Evolutionary conservation across 169 alveolate species (phyloP), one percentile per base, ranked within the genome.

Genomic region (Plasmodium malariae): DNA sequence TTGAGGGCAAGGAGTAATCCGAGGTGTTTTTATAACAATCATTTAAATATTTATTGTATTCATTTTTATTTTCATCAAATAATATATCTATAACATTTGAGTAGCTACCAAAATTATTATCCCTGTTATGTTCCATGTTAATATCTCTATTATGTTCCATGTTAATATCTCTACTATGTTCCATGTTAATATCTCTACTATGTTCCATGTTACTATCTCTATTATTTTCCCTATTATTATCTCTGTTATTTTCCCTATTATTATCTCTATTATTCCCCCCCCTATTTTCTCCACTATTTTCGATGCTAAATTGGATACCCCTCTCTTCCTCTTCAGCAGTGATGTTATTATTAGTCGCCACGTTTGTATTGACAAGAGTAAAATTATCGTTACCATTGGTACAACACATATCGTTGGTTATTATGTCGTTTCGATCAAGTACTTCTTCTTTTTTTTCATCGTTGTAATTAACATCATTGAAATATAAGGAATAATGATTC

Each of bases 401-500:
- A n/a, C n/a, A n/a, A n/a, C n/a, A n/a, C n/a, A n/a, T n/a, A n/a
- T n/a, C n/a, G n/a, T n/a, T n/a, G n/a, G n/a, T n/a, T n/a, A 71
- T 9, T 21, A 78, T 17, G 12, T 78, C 78, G 1, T 26, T 36
- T 9, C 45, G 78, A 17, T 78, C 65, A 9, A 49, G 37, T 1
- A 60, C 89, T 34, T 78, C 89, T 3, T 43, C 40, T n/a, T 69
- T 65, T 48, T 63, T 78, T 19, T 78, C 89, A 78, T 78, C 76
- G 0, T 37, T 40, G 48, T 78, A 78, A 2, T 62, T 62, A 0
- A 48, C 48, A 63, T 78, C 89, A 37, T 78, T 78, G 21, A 78
- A 78, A 14, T 78, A 78, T 63, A 78, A 17, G n/a, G 89, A 78
- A 37, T 78, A 78, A 68, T 78, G 89, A 5, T 78, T 78, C 24